Conservation (phyloP, 2,329 filamentous ascomycete genomes). For the Cyphellophora europaea region DNA sequence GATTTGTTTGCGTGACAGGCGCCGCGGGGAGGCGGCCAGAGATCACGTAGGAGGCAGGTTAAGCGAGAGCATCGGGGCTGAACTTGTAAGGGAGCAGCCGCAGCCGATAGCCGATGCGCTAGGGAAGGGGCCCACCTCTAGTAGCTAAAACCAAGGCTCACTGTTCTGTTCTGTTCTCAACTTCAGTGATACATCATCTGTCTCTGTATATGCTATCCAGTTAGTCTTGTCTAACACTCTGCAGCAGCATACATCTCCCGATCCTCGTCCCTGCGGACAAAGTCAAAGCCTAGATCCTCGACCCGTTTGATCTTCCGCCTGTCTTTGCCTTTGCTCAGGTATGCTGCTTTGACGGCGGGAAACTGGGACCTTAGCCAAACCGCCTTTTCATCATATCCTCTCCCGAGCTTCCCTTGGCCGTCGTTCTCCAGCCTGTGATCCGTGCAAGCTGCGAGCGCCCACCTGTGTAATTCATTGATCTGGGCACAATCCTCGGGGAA, state of each 20-base stretch:
- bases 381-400: constrained; percentile 60
- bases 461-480: constrained; percentile 33
- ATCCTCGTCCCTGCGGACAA: constrained; percentile 27
- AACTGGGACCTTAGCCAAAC: constrained; percentile 65
- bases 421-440: constrained; percentile 32
- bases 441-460: constrained; percentile 27
- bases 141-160: too few species aligned
- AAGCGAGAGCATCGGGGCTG: too few species aligned
- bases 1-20: too few species aligned
- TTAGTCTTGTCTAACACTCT: constrained; percentile 4
- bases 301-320: constrained; percentile 51
- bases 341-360: constrained; percentile 61
- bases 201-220: too few species aligned
- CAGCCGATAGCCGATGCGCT: too few species aligned
- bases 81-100: too few species aligned
- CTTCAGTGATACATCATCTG: too few species aligned
- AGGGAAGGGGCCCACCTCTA: too few species aligned
- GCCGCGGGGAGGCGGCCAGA: too few species aligned
- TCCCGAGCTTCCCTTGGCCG: constrained; percentile 55
- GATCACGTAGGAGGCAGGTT: too few species aligned
- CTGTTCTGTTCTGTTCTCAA: too few species aligned
- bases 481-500: constrained; percentile 40
- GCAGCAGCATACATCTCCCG: constrained; percentile 8
- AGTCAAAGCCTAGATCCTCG: constrained; percentile 63
- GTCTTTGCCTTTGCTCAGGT: constrained; percentile 54